Evolutionary conservation across 345 rosid species (phyloP), one percentile per base, ranked within the genome.

Genomic region (Citrus mangshanensis): DNA sequence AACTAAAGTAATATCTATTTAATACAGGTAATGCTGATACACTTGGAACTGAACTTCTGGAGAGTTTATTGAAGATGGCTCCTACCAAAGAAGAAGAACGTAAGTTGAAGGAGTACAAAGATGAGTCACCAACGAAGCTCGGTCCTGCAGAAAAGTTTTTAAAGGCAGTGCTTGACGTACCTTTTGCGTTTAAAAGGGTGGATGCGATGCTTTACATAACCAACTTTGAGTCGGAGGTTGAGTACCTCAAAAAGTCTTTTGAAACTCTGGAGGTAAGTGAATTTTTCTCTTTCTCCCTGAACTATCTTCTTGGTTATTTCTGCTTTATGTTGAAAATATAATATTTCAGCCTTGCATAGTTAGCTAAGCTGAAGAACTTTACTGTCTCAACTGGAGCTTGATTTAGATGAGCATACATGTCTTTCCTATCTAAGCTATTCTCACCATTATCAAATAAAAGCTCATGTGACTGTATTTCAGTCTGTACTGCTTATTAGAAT

Each of bases 11-110:
- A 59, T 63, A 68, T 73, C 56, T 78, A 24, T 70, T 69, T 74
- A 40, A n/a, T 79, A 70, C 90, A 97, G 99, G 99, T 42, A 94
- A 91, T 82, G 90, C 89, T 4, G 98, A 97, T 69, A 84, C 92
- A 30, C 98, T 97, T 70, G 99, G 98, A 62, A 83, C 98, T 49
- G 98, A 96, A 84, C 97, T 96, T 88, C 97, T 96, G 51, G 99
- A 96, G 84, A 91, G 92, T 86, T 87, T 96, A 80, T 76, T 89
- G 59, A 96, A 91, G 88, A 94, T 96, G 99, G 97, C 98, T 13
- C 98, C 98, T 0, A 89, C 89, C 37, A 96, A 94, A 84, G 98
- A 96, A 81, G 99, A 96, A 86, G 99, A 96, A 81, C 92, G 93
- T 3, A 96, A 88, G 59, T 82, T 96, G 79, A 91, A 87, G 84